These are phyloP conservation scores for Sabuloglossum arenarium DNA, from an alignment of 495 filamentous ascomycete genomes.

Conservation along the genomic window DNA sequence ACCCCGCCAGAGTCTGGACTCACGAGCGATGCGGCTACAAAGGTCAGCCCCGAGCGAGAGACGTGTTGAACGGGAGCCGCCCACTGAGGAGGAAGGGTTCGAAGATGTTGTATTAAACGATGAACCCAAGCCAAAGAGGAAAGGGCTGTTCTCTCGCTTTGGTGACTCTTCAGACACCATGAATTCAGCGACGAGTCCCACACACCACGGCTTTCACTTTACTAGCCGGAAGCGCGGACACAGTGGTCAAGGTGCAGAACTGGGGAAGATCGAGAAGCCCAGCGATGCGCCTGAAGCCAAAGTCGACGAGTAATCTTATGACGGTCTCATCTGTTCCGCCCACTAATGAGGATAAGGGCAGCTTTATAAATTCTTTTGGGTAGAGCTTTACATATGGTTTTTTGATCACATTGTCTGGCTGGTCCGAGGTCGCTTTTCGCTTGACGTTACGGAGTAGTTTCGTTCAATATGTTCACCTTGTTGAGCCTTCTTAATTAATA, in stretches of 20 bases:
- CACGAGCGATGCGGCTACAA: slow-evolving; percentile 11
- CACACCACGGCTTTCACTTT: slow-evolving; percentile 38
- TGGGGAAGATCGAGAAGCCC: slow-evolving; percentile 29
- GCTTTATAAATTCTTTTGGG: background rate
- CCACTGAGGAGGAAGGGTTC: slow-evolving; percentile 47
- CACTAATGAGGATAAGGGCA: background rate
- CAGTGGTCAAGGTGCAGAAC: slow-evolving; percentile 50
- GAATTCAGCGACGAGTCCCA: slow-evolving; percentile 22
- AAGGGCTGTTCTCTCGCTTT: slow-evolving; percentile 70
- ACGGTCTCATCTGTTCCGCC: too few relatives aligned
- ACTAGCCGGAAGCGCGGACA: slow-evolving; percentile 53
- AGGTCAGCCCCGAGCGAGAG: background rate
- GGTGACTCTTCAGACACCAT: slow-evolving; percentile 30
- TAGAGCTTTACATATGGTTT: background rate
- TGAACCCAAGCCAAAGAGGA: slow-evolving; percentile 51
- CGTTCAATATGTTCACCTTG: background rate
- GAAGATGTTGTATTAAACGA: slow-evolving; percentile 84
- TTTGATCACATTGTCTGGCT: background rate
- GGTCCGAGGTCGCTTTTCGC: background rate
- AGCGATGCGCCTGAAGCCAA: background rate
- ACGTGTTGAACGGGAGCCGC: slow-evolving; percentile 5
- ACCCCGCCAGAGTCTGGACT: slow-evolving; percentile 64
- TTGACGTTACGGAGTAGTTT: too few relatives aligned
- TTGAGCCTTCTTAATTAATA: background rate
- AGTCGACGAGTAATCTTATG: background rate